Evolutionary conservation across 139 green algal species (phyloP).

Genomic region (Astrephomene gubernaculifera): DNA sequence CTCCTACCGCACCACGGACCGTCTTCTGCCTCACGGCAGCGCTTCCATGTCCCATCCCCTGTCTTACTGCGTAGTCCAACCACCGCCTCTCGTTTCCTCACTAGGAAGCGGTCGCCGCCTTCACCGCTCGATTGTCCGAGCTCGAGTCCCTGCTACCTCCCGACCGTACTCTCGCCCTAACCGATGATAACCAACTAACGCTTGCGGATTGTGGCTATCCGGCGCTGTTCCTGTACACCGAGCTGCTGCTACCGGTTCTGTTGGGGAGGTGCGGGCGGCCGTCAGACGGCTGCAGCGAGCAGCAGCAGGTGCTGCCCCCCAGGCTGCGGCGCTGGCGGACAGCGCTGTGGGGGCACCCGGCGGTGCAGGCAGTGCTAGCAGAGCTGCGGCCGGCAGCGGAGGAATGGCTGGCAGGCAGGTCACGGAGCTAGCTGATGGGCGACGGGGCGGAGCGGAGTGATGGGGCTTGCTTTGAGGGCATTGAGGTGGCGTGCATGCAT

Average conservation of each 20-base stretch:
- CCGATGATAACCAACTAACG: conserved; percentile 2
- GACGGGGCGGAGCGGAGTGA: too few species aligned
- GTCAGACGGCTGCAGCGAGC: not conserved
- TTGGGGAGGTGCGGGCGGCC: too few species aligned
- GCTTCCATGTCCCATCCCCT: too few species aligned
- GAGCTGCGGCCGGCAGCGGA: conserved; percentile 14
- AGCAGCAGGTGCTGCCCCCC: not conserved
- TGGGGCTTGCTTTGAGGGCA: too few species aligned
- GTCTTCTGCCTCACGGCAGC: not conserved
- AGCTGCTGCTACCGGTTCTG: conserved; percentile 44
- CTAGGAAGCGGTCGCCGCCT: conserved; percentile 30
- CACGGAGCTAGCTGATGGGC: too few species aligned
- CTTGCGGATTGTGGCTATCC: conserved; percentile 51
- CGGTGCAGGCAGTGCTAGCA: not conserved
- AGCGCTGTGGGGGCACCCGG: conserved; percentile 21
- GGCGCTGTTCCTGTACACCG: conserved; percentile 45
- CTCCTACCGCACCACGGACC: not conserved
- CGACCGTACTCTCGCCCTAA: not conserved
- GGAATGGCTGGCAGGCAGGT: conserved; percentile 20
- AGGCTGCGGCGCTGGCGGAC: conserved; percentile 14
- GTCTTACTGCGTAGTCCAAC: not conserved
- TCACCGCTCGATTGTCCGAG: conserved; percentile 12
- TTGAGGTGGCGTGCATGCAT: too few species aligned
- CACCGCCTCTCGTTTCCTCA: not conserved
- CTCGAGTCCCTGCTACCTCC: conserved; percentile 24